Conservation (phyloP, 352 stramenopile species). For the Globisporangium camurandrum region DNA sequence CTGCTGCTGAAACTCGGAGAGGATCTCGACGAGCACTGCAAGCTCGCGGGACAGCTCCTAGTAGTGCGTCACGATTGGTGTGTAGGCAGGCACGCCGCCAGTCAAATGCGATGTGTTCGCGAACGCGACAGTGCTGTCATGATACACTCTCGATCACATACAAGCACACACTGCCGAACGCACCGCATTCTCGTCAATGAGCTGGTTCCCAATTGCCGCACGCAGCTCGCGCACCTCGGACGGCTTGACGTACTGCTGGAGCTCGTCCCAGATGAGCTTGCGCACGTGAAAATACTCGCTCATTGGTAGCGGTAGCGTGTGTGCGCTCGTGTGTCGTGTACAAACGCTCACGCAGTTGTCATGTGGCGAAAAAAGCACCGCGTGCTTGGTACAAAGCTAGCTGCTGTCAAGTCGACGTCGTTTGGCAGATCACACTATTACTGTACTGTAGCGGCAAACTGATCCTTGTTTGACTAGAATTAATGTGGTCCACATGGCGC, state of each 20-base stretch:
- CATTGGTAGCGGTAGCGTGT: background rate
- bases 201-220: constrained; percentile 42
- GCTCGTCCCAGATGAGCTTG: constrained; percentile 71
- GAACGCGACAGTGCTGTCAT: too few relatives aligned
- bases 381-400: too few relatives aligned
- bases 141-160: background rate
- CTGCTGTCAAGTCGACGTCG: too few relatives aligned
- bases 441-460: too few relatives aligned
- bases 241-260: constrained; percentile 33
- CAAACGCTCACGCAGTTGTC: too few relatives aligned
- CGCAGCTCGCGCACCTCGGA: constrained; percentile 63
- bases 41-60: constrained; percentile 57
- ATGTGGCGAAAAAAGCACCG: too few relatives aligned
- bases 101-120: background rate
- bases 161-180: background rate
- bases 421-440: too few relatives aligned
- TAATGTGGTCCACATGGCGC: too few relatives aligned
- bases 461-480: too few relatives aligned
- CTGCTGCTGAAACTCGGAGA: constrained; percentile 73
- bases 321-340: background rate
- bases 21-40: constrained; percentile 53
- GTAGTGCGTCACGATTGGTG: background rate
- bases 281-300: constrained; percentile 64
- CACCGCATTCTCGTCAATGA: constrained; percentile 69
- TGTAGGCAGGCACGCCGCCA: constrained; percentile 1